These are phyloP conservation scores for Boletus sp. DNA, from an alignment of 768 basidiomycete species.

Conservation along the genomic window DNA sequence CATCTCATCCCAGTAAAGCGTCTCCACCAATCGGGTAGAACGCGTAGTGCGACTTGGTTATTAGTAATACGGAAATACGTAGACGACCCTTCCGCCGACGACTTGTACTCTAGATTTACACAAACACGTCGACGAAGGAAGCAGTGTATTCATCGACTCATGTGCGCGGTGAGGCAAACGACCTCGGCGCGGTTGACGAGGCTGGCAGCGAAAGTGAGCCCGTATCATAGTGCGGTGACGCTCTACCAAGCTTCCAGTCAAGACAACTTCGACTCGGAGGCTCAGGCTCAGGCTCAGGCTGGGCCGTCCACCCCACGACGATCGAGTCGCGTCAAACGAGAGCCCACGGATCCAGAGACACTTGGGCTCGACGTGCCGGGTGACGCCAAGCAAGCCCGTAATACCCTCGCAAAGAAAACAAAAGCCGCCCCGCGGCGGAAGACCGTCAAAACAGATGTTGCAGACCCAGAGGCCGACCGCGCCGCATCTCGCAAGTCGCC, in stretches of 20 bases:
- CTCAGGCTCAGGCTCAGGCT: neutral
- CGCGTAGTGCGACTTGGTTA: neutral
- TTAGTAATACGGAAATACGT: neutral
- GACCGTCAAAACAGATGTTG: neutral
- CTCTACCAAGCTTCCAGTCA: slow-evolving; percentile 31
- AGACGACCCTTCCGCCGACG: neutral
- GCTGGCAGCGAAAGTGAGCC: slow-evolving; percentile 40
- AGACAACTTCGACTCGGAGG: neutral
- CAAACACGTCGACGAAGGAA: neutral
- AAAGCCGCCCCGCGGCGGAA: neutral
- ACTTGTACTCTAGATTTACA: neutral
- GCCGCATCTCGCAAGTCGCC: neutral
- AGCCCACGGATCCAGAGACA: slow-evolving; percentile 5
- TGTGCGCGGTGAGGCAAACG: slow-evolving; percentile 25
- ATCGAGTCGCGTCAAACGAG: slow-evolving; percentile 33
- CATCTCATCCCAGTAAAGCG: slow-evolving; percentile 9
- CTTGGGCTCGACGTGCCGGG: neutral
- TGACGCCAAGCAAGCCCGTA: neutral
- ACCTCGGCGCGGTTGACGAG: slow-evolving; percentile 31
- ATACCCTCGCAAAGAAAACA: neutral
- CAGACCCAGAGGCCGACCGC: neutral
- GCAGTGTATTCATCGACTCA: neutral
- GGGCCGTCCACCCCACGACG: slow-evolving; percentile 16
- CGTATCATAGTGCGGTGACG: slow-evolving; percentile 42
- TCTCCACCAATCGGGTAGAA: neutral